Percentiles rank a stretch among this genome's conserved stretches.
Conservation (phyloP, 164 flowering plant species). For the Cinnamomum micranthum region DNA sequence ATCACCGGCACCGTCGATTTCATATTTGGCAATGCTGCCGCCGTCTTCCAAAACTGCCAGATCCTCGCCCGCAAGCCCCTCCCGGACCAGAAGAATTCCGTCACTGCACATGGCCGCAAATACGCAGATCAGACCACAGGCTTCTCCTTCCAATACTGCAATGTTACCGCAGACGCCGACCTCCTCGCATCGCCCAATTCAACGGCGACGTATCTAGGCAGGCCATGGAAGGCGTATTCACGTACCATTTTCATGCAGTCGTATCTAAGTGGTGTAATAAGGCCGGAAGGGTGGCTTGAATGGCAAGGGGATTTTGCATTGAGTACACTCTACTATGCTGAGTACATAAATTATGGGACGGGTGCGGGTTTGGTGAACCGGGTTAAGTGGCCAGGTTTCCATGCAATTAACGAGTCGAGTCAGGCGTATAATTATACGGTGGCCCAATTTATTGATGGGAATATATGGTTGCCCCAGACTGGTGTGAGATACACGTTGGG, state of each 20-base stretch:
- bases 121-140: conserved; percentile 42
- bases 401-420: neutral
- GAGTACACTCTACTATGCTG: conserved; percentile 24
- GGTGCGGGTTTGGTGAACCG: conserved; percentile 17
- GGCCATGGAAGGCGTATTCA: conserved; percentile 34
- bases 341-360: conserved; percentile 21
- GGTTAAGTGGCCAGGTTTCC: conserved; percentile 24
- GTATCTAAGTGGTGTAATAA: conserved; percentile 13
- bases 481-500: neutral
- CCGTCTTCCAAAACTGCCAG: conserved; percentile 62
- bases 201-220: conserved; percentile 20
- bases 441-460: conserved; percentile 17
- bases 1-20: conserved; percentile 79
- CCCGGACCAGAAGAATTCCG: conserved; percentile 55
- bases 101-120: conserved; percentile 68
- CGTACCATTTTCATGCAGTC: conserved; percentile 31
- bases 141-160: conserved; percentile 32
- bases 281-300: conserved; percentile 27
- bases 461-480: neutral
- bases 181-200: conserved; percentile 1
- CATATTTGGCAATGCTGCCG: conserved; percentile 86
- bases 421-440: conserved; percentile 19
- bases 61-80: conserved; percentile 55
- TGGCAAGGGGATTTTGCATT: conserved; percentile 29
- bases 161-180: conserved; percentile 11